phyloP scores from a whole-genome alignment of 495 filamentous ascomycete species.

The Extremus antarcticus region DNA sequence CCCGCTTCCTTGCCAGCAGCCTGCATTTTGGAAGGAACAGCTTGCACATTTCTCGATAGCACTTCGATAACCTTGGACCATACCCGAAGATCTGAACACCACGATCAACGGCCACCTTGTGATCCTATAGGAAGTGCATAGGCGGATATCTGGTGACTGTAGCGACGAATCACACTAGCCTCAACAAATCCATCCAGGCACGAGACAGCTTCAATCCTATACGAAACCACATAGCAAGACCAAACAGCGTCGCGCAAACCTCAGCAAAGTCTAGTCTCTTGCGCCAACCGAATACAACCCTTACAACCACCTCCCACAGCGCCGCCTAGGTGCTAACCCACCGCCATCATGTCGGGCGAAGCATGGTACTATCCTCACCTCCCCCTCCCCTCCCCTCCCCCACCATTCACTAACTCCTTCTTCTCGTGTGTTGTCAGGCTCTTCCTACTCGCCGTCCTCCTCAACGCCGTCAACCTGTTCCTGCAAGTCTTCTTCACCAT shows the following conservation, averaged over 20 bases:
- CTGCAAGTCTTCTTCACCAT: slow-evolving; percentile 99
- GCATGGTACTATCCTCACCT: slow-evolving; percentile 45
- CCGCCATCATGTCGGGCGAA: slow-evolving; percentile 84
- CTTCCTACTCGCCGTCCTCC: slow-evolving; percentile 94
- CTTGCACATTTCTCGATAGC: background rate
- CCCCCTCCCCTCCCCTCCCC: background rate
- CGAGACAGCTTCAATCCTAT: no score
- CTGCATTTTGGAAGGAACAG: background rate
- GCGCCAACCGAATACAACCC: background rate
- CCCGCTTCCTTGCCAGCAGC: background rate
- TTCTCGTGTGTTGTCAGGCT: slow-evolving; percentile 37
- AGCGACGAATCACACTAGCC: no score
- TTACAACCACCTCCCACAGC: background rate
- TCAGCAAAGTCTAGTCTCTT: background rate
- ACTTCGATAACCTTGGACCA: background rate
- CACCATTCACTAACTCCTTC: background rate
- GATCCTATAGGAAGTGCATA: background rate
- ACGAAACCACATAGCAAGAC: background rate
- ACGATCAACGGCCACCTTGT: background rate
- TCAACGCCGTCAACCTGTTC: slow-evolving; percentile 99
- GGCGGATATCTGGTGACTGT: no score
- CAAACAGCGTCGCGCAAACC: background rate
- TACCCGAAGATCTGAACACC: background rate
- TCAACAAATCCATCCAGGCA: no score
- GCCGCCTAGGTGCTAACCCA: background rate